Base-by-base conservation (phyloP, 345 rosid species). In the Nasturtium officinale region DNA sequence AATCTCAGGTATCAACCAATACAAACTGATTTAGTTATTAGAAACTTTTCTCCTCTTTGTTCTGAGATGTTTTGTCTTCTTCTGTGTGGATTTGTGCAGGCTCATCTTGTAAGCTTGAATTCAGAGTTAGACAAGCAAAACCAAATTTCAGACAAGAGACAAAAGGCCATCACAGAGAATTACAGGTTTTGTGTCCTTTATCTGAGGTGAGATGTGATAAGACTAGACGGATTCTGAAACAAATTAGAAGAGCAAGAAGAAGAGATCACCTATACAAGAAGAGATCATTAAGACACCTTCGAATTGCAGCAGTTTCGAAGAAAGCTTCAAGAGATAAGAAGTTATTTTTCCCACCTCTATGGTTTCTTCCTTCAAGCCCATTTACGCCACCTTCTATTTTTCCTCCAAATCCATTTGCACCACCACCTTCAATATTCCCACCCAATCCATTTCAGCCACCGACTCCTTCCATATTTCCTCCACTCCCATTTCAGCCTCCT, bases 71-170 rank as follows among this genome's bases (percentile, higher is more conserved):
- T 58, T 50, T 58, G 61, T 58, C 18, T 58, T 65, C 52, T 66
- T 74, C 46, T 48, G 11, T 10, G 23, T 50, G 52, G 13, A 26
- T 46, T 26, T 65, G 33, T 78, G 67, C 87, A 94, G 98, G 86
- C 25, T 90, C 91, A 46, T 65, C 82, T 40, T 83, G 85, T 55
- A 83, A 78, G 1, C 88, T 90, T 23, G 85, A 89, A 71, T 87
- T 92, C 84, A 75, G 66, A 70, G 72, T 77, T 16, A 87, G 65
- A 76, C 56, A 23, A 20, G 68, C 78, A 7, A 75, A 72, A 43
- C 75, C 29, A 23, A 76, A 77, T 18, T 86, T 85, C 62, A 58
- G 65, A 37, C 37, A 77, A 63, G 82, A 83, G 58, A 87, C 78
- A 45, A 88, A 89, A 15, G 52, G 83, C 21, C 54, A 76, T 65